phyloP scores from a whole-genome alignment of 805 yeast genomes.

The Saccharomycopsis selenospora region DNA sequence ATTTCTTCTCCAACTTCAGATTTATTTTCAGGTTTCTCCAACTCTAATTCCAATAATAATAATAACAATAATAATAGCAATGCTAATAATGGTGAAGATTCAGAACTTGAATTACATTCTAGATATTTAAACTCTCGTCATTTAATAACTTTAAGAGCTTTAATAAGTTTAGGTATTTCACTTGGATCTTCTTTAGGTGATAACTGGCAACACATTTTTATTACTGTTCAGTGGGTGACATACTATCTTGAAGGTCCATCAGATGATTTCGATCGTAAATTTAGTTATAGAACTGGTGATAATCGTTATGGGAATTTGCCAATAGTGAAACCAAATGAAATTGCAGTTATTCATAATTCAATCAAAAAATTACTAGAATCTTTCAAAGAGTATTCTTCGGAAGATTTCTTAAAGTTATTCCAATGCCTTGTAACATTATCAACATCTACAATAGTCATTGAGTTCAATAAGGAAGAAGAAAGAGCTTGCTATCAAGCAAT shows the following conservation, averaged over 20 bases:
- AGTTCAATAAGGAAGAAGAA: slow-evolving; percentile 8
- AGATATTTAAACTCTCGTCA: slow-evolving; percentile 58
- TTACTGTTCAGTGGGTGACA: slow-evolving; percentile 73
- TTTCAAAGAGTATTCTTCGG: slow-evolving; percentile 45
- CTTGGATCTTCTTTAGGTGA: slow-evolving; percentile 64
- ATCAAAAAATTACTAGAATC: slow-evolving; percentile 57
- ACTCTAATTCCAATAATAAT: neutral
- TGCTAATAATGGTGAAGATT: neutral
- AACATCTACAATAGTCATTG: slow-evolving; percentile 22
- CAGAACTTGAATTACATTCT: slow-evolving; percentile 26
- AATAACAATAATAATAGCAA: neutral
- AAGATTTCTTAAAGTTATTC: slow-evolving; percentile 44
- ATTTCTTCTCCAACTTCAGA: slow-evolving; percentile 1
- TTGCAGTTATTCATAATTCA: slow-evolving; percentile 46
- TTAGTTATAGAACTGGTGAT: slow-evolving; percentile 15
- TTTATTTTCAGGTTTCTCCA: neutral
- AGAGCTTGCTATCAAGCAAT: slow-evolving; percentile 6
- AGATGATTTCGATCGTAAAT: slow-evolving; percentile 29
- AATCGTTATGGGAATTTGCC: slow-evolving; percentile 24
- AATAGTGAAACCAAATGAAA: slow-evolving; percentile 32
- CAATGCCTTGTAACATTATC: slow-evolving; percentile 41
- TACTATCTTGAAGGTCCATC: slow-evolving; percentile 62
- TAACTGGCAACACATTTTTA: slow-evolving; percentile 59
- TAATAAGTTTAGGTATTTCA: slow-evolving; percentile 69
- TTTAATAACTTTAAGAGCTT: slow-evolving; percentile 68